Evolutionary conservation across 371 early-diverging fungal species (phyloP).

Genomic region (Capillidium heterosporum): DNA sequence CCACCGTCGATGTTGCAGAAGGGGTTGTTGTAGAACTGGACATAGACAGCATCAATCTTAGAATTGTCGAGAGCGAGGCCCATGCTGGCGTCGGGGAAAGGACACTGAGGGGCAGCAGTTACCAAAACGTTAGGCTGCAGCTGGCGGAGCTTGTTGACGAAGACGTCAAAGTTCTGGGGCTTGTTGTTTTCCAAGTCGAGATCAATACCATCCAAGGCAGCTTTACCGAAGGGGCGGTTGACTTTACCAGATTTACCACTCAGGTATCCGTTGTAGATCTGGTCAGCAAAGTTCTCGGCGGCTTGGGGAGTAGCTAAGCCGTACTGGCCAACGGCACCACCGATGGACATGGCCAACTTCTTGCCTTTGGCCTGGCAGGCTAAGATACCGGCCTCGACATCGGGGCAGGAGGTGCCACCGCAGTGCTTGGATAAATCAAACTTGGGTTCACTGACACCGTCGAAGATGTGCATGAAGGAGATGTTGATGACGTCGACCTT

Average conservation of each 20-base stretch:
- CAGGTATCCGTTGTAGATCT: conserved; percentile 39
- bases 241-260: conserved; percentile 18
- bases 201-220: conserved; percentile 44
- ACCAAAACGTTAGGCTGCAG: conserved; percentile 17
- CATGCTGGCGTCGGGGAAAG: conserved; percentile 33
- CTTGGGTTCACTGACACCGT: conserved; percentile 19
- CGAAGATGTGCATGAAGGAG: conserved; percentile 43
- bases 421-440: conserved; percentile 43
- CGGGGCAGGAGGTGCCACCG: conserved; percentile 24
- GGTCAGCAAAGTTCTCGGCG: conserved; percentile 30
- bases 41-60: conserved; percentile 43
- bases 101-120: conserved; percentile 27
- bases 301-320: conserved; percentile 26
- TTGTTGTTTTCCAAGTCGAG: conserved; percentile 46
- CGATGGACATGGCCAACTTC: conserved; percentile 38
- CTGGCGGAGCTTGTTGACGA: conserved; percentile 20
- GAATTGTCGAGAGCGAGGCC: conserved; percentile 23
- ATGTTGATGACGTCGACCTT: conserved; percentile 30
- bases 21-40: conserved; percentile 56
- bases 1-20: conserved; percentile 22
- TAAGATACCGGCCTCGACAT: conserved; percentile 35
- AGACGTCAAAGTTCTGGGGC: conserved; percentile 25
- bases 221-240: conserved; percentile 40
- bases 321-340: conserved; percentile 44
- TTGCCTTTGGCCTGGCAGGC: conserved; percentile 40